Evolutionary conservation across 2,329 filamentous ascomycete genomes (phyloP), one percentile per base, ranked within the genome.

Genomic region (Fusarium longipes): DNA sequence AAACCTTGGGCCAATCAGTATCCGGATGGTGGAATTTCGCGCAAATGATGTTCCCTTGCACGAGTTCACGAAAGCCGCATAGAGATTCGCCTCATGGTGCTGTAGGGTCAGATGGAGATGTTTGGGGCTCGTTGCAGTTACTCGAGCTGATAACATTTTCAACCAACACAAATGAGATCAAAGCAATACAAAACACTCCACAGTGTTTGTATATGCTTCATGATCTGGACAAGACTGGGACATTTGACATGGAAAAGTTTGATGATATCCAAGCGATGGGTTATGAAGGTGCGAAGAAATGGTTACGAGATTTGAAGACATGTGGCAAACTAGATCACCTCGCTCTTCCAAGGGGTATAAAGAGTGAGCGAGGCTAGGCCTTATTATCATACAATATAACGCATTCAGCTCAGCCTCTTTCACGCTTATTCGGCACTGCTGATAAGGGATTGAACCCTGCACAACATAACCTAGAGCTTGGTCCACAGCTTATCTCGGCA

Each of bases 401-500:
- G n/a, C n/a, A n/a, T n/a, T n/a, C n/a, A n/a, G n/a, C n/a, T n/a
- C n/a, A n/a, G n/a, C n/a, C n/a, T n/a, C n/a, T n/a, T n/a, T n/a
- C n/a, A n/a, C n/a, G n/a, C n/a, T n/a, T n/a, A n/a, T n/a, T n/a
- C n/a, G n/a, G n/a, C n/a, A n/a, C n/a, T n/a, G n/a, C n/a, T n/a
- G n/a, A n/a, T n/a, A n/a, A n/a, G n/a, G n/a, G n/a, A n/a, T n/a
- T n/a, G n/a, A n/a, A n/a, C n/a, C n/a, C n/a, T n/a, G n/a, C n/a
- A n/a, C 9, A 27, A 27, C 25, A 6, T 35, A 48, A 48, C 30
- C 30, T 48, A n/a, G 30, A 48, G 45, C 45, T 48, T 36, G 30
- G 45, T 48, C 45, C 45, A 48, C 45, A 48, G 45, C 45, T 48
- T 48, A 48, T 48, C 30, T 48, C 45, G 45, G 30, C 12, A 48